Percentiles rank a stretch among this genome's conserved stretches.
phyloP scores from a whole-genome alignment of 495 filamentous ascomycete genomes.

The Aspergillus ostianus region DNA sequence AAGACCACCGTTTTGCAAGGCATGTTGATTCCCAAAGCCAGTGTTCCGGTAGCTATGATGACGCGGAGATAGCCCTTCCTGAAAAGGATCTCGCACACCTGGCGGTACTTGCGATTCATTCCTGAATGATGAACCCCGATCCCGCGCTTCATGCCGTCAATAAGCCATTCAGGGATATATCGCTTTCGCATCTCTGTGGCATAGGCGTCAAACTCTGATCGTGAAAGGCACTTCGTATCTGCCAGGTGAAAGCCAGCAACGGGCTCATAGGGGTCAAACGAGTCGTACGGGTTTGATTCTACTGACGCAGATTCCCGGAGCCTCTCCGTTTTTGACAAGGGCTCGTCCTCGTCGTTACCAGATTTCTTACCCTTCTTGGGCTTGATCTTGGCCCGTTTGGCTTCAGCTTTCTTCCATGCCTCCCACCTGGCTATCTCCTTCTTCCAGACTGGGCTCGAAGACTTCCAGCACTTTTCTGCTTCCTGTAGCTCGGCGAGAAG shows the following conservation, averaged over 20 bases:
- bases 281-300: constrained; percentile 54
- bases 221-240: constrained; percentile 50
- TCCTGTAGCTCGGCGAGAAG: constrained; percentile 49
- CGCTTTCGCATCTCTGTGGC: constrained; percentile 43
- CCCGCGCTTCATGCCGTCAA: constrained; percentile 58
- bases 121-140: constrained; percentile 77
- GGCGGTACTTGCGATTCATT: constrained; percentile 73
- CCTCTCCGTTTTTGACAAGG: constrained; percentile 50
- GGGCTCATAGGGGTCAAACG: constrained; percentile 65
- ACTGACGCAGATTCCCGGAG: constrained; percentile 49
- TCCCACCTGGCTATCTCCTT: constrained; percentile 50
- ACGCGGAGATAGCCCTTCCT: constrained; percentile 68
- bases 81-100: constrained; percentile 59
- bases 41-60: constrained; percentile 74
- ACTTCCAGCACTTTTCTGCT: constrained; percentile 57
- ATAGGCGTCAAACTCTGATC: constrained; percentile 52
- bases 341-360: constrained; percentile 37
- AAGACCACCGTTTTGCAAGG: constrained; percentile 81
- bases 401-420: constrained; percentile 47
- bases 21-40: constrained; percentile 81
- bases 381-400: constrained; percentile 19
- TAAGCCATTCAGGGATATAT: constrained; percentile 44
- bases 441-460: constrained; percentile 56
- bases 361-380: constrained; percentile 38
- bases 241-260: constrained; percentile 64